Evolutionary conservation across 306 rosid species (phyloP), one percentile per base, ranked within the genome.

Genomic region (Dicorynia guianensis): DNA sequence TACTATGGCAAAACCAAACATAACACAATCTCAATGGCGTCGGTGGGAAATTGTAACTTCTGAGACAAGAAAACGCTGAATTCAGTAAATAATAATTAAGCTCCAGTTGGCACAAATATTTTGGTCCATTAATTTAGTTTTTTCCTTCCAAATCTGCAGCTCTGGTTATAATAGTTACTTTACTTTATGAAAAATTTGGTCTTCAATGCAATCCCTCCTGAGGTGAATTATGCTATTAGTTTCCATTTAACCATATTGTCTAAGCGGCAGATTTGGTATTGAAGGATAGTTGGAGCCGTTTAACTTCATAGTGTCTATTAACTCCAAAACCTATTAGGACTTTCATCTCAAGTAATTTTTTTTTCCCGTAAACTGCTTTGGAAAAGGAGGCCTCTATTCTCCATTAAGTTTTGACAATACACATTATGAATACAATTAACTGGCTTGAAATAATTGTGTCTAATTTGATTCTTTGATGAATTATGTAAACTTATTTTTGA

Each of bases 361-460:
- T 55, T 52, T 44, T 25, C 49, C 38, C 54, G 11, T 34, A 39
- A 25, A 75, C 17, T 47, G 71, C 59, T 61, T 50, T 15, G 14
- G 14, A 47, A 13, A 74, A 54, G 19, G 36, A 44, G 20, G 30
- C 14, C 36, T 25, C 56, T 42, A 55, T 34, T 46, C 63, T 44
- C 19, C 7, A 46, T 44, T 36, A 15, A 67, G 63, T 35, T 36
- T 52, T 54, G 49, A 58, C 52, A 40, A 39, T 19, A 39, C 53
- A 42, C 17, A 20, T 71, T 63, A 10, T 71, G 34, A 49, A 30
- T 53, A 14, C 34, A 13, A 20, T 80, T 61, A 62, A 17, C 38
- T 52, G 5, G 58, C 54, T 73, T 49, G 9, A 17, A 12, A 11
- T 11, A 8, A 4, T 11, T 36, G 53, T 42, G 4, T 71, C 34